Percentiles rank a stretch among this genome's conserved stretches.
Evolutionary conservation across 2,329 filamentous ascomycete genomes (phyloP).

Genomic region (Exophiala sp.): DNA sequence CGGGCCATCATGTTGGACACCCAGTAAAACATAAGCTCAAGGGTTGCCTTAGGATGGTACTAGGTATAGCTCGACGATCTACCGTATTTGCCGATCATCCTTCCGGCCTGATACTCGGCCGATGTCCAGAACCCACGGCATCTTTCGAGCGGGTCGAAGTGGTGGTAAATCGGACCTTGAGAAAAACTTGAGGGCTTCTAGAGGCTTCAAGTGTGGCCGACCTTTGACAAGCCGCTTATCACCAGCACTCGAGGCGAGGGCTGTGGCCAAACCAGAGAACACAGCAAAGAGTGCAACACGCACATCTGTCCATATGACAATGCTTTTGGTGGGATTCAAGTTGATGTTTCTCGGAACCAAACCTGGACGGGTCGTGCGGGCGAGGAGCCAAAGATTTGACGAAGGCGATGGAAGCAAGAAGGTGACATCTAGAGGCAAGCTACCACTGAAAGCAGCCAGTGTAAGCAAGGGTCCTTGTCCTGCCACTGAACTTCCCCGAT

Average conservation of each 20-base stretch:
- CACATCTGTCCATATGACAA: too few species aligned
- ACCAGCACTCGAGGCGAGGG: not conserved
- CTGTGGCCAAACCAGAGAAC: not conserved
- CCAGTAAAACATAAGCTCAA: too few species aligned
- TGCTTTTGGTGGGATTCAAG: not conserved
- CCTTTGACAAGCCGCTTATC: not conserved
- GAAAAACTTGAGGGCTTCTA: not conserved
- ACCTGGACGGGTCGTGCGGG: not conserved
- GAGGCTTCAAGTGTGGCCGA: not conserved
- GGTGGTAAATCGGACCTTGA: not conserved
- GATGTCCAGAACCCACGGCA: not conserved
- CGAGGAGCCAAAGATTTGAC: not conserved
- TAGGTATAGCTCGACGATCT: too few species aligned
- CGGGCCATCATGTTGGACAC: too few species aligned
- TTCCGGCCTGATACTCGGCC: not conserved
- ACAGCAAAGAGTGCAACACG: too few species aligned
- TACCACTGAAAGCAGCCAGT: not conserved
- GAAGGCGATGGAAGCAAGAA: not conserved
- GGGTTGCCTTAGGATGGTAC: too few species aligned
- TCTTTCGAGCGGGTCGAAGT: not conserved
- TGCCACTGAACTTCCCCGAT: conserved; percentile 22
- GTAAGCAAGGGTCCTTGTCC: too few species aligned
- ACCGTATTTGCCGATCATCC: not conserved
- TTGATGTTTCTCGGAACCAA: not conserved
- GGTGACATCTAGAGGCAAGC: not conserved